Evolutionary conservation across 2,329 filamentous ascomycete genomes (phyloP), one percentile per base, ranked within the genome.

Genomic region (Microcera coccophila): DNA sequence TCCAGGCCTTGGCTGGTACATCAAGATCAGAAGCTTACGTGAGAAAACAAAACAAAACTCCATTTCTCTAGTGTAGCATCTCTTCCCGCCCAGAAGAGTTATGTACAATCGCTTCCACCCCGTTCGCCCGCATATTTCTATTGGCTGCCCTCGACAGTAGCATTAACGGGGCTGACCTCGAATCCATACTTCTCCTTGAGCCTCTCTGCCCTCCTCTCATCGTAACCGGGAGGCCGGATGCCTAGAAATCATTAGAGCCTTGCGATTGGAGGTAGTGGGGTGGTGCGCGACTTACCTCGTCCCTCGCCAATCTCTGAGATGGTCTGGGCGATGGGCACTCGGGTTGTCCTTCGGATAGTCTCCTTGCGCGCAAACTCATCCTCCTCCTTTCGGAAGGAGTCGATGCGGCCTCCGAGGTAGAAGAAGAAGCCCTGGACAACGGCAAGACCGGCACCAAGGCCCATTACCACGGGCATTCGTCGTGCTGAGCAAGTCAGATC

Each of bases 181-280:
- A 94, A 80, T 45, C 90, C 89, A 61, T 95, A 95, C 67, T 83
- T 87, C 69, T 89, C 84, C 78, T 87, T 84, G 66, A 96, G 77
- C 57, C 87, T 79, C 71, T 90, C 75, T 54, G 81, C 80, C 66
- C 90, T 82, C 66, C 90, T 78, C 74, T 95, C 87, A 57, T 87
- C 85, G 63, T 93, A 95, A 39, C 88, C 88, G 14, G 86, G 83
- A 31, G 79, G 85, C 55, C 84, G 77, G 58, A 95, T 88, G 42
- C 86, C 90, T 95, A 55, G 7, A 40, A 21, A 33, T 28, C 45
- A 54, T 60, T 38, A 53, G 41, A 40, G 5, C 18, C 17, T 3
- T 8, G 9, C 24, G 43, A 33, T 44, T 42, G 37, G 34, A 34
- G 22, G 14, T 32, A 14, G 28, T 17, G 18, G 20, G 34, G 16